These are phyloP conservation scores for Peronospora destructor DNA, from an alignment of 352 stramenopile species.

Conservation along the genomic window DNA sequence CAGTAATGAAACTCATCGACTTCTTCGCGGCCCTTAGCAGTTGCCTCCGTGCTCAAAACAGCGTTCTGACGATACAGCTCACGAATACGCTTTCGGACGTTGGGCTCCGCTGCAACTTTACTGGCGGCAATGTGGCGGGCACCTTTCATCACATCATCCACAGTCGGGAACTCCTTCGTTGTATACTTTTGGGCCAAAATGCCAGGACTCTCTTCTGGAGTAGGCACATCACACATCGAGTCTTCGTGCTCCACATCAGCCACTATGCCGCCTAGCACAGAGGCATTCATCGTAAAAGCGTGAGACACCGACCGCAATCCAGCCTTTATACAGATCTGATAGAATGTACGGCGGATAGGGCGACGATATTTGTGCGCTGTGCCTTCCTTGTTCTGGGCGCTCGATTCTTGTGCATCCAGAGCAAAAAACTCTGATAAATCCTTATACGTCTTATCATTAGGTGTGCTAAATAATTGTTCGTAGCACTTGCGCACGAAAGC, in stretches of 20 bases:
- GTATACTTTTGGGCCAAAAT: slow-evolving; percentile 70
- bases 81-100: slow-evolving; percentile 77
- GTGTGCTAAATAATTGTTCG: slow-evolving; percentile 55
- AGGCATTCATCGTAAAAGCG: slow-evolving; percentile 84
- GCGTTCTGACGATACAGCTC: slow-evolving; percentile 79
- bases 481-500: slow-evolving; percentile 81
- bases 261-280: slow-evolving; percentile 71
- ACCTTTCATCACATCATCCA: slow-evolving; percentile 84
- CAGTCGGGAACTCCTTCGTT: slow-evolving; percentile 76
- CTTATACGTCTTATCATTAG: slow-evolving; percentile 80
- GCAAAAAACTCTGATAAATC: slow-evolving; percentile 84
- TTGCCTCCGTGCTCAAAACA: slow-evolving; percentile 68
- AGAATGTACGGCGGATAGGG: slow-evolving; percentile 78
- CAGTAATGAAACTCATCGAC: slow-evolving; percentile 87
- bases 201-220: slow-evolving; percentile 63
- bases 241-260: slow-evolving; percentile 67
- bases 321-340: slow-evolving; percentile 85
- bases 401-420: slow-evolving; percentile 58
- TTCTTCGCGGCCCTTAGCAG: slow-evolving; percentile 75
- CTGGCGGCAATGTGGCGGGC: slow-evolving; percentile 83
- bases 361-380: slow-evolving; percentile 64
- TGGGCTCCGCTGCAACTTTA: slow-evolving; percentile 78
- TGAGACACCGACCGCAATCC: slow-evolving; percentile 59
- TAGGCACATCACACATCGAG: slow-evolving; percentile 56
- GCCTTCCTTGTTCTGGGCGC: slow-evolving; percentile 39